These are phyloP conservation scores for Kokia cookei DNA, from an alignment of 441 rosid species.

Conservation along the genomic window DNA sequence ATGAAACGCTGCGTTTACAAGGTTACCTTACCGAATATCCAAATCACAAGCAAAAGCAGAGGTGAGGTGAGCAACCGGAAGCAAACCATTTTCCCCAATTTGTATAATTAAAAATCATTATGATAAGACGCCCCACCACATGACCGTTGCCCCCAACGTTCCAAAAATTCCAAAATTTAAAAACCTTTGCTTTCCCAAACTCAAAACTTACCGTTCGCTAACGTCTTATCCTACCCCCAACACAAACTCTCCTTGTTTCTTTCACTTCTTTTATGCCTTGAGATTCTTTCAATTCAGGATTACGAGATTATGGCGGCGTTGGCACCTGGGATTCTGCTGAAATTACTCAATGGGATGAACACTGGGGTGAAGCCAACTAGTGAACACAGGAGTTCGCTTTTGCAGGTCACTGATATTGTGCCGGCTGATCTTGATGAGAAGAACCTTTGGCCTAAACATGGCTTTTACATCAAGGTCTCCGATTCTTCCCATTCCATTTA, in stretches of 20 bases:
- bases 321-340: constrained; percentile 74
- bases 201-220: constrained; percentile 41
- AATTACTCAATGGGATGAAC: constrained; percentile 76
- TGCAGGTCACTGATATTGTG: constrained; percentile 88
- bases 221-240: constrained; percentile 13
- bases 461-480: constrained; percentile 82
- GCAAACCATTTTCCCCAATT: neutral
- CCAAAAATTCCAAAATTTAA: constrained; percentile 27
- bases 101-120: constrained; percentile 20
- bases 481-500: constrained; percentile 89
- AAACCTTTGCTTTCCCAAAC: constrained; percentile 12
- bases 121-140: constrained; percentile 21
- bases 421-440: constrained; percentile 97
- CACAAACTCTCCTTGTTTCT: neutral
- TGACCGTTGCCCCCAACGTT: constrained; percentile 70
- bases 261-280: neutral
- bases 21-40: neutral
- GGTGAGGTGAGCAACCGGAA: neutral
- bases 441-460: constrained; percentile 76
- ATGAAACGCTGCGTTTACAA: neutral
- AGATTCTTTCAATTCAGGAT: neutral
- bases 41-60: neutral
- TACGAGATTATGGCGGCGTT: constrained; percentile 48
- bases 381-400: constrained; percentile 74
- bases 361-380: constrained; percentile 74